Percentiles rank a stretch among this genome's conserved stretches.
Evolutionary conservation across 2,329 filamentous ascomycete genomes (phyloP).

Genomic region (Scedosporium minutisporum): DNA sequence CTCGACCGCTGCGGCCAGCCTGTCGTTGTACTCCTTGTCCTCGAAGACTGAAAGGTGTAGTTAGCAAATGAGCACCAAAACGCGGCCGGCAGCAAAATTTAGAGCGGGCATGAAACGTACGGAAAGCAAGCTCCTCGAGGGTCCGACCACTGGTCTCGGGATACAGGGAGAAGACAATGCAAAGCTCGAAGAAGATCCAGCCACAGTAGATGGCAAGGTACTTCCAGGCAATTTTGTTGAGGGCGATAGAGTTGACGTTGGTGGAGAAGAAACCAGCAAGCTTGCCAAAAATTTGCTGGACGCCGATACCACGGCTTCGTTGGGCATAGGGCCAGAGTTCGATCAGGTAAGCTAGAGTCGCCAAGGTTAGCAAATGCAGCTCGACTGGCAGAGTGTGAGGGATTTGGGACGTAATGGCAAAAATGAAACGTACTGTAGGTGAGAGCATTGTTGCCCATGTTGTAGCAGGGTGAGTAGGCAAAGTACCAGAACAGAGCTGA

Average conservation of each 20-base stretch:
- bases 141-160: slow-evolving; percentile 61
- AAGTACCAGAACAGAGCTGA: slow-evolving; percentile 50
- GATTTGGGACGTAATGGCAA: too few species aligned
- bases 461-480: slow-evolving; percentile 49
- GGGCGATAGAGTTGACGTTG: slow-evolving; percentile 34
- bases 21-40: slow-evolving; percentile 26
- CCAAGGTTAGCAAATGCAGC: too few species aligned
- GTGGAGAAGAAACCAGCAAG: slow-evolving; percentile 30
- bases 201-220: slow-evolving; percentile 34
- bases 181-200: slow-evolving; percentile 31
- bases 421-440: slow-evolving; percentile 41
- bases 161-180: slow-evolving; percentile 67
- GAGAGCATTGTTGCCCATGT: slow-evolving; percentile 57
- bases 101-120: slow-evolving; percentile 18
- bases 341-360: slow-evolving; percentile 36
- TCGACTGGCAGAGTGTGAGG: too few species aligned
- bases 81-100: not conserved
- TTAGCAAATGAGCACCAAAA: slow-evolving; percentile 9
- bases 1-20: slow-evolving; percentile 28
- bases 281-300: slow-evolving; percentile 45
- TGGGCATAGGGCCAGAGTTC: slow-evolving; percentile 50
- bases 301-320: slow-evolving; percentile 47
- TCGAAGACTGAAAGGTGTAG: slow-evolving; percentile 24
- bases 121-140: slow-evolving; percentile 14
- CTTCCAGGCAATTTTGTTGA: slow-evolving; percentile 28